Conservation (phyloP, 2,329 filamentous ascomycete species). For the Lecanicillium sp. region DNA sequence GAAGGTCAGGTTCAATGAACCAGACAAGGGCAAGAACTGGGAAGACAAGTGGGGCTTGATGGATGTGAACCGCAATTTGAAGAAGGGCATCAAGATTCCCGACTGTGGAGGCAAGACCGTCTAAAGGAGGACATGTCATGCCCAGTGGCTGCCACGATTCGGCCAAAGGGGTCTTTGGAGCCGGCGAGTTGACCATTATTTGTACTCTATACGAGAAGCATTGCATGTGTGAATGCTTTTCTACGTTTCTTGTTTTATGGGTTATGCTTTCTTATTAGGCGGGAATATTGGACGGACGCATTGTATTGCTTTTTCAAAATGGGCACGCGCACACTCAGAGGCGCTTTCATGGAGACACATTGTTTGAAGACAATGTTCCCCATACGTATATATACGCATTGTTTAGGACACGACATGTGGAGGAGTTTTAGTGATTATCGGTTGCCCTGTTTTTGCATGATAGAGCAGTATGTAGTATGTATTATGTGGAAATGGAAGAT, state of each 20-base stretch:
- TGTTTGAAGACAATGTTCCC: not conserved
- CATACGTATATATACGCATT: not conserved
- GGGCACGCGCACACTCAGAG: too few relatives aligned
- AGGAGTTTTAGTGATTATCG: slow-evolving; percentile 3
- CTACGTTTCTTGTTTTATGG: too few relatives aligned
- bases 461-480: slow-evolving; percentile 1
- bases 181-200: not conserved
- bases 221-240: slow-evolving; percentile 7
- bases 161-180: not conserved
- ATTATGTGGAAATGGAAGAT: slow-evolving; percentile 1
- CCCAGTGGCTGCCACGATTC: not conserved
- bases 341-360: too few relatives aligned
- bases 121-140: slow-evolving; percentile 13
- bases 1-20: slow-evolving; percentile 70
- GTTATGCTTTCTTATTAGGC: too few relatives aligned
- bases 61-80: slow-evolving; percentile 77
- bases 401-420: not conserved
- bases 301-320: too few relatives aligned
- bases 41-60: slow-evolving; percentile 95
- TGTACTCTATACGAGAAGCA: not conserved
- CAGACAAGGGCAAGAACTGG: slow-evolving; percentile 65
- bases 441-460: not conserved
- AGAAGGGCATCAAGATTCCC: slow-evolving; percentile 76
- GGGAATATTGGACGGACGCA: too few relatives aligned
- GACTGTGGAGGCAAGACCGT: slow-evolving; percentile 73